A percentile compares a stretch with the other conserved stretches of the same genome.
Evolutionary conservation across 2,329 filamentous ascomycete species (phyloP).

Genomic region (Sarocladium kiliense): DNA sequence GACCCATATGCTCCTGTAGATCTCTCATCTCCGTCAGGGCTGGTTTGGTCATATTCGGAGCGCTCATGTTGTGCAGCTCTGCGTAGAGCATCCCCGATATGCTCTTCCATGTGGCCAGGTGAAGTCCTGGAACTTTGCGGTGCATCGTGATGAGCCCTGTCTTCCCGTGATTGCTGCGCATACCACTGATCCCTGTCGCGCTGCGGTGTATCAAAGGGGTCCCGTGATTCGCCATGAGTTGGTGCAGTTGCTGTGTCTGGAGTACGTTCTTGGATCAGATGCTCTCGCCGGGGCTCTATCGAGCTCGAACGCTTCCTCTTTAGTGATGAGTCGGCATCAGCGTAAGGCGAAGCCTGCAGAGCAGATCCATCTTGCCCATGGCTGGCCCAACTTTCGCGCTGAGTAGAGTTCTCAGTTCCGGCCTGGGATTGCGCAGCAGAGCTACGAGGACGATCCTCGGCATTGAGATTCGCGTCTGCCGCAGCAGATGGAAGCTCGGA

Average conservation of each 20-base stretch:
- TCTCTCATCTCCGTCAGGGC: slow-evolving; percentile 48
- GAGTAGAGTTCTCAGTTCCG: slow-evolving; percentile 17
- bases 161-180: slow-evolving; percentile 40
- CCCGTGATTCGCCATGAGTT: slow-evolving; percentile 32
- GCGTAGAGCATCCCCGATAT: slow-evolving; percentile 38
- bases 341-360: slow-evolving; percentile 32
- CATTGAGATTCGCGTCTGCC: slow-evolving; percentile 24
- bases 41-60: slow-evolving; percentile 46
- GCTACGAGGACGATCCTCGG: slow-evolving; percentile 27
- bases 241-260: slow-evolving; percentile 26
- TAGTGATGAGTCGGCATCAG: slow-evolving; percentile 37
- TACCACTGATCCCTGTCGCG: slow-evolving; percentile 48
- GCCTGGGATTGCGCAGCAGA: slow-evolving; percentile 21
- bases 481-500: slow-evolving; percentile 27
- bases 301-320: slow-evolving; percentile 70
- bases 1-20: slow-evolving; percentile 29
- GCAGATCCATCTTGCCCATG: slow-evolving; percentile 5
- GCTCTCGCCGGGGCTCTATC: slow-evolving; percentile 40
- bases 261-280: slow-evolving; percentile 25
- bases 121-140: slow-evolving; percentile 40
- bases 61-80: slow-evolving; percentile 41
- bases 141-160: slow-evolving; percentile 41
- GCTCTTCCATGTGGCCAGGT: slow-evolving; percentile 45
- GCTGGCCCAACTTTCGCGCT: slow-evolving; percentile 34
- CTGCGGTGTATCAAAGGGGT: slow-evolving; percentile 36